Evolutionary conservation across 78 protist genomes (phyloP), one percentile per base, ranked within the genome.

Genomic region (Corallochytrium limacisporum): DNA sequence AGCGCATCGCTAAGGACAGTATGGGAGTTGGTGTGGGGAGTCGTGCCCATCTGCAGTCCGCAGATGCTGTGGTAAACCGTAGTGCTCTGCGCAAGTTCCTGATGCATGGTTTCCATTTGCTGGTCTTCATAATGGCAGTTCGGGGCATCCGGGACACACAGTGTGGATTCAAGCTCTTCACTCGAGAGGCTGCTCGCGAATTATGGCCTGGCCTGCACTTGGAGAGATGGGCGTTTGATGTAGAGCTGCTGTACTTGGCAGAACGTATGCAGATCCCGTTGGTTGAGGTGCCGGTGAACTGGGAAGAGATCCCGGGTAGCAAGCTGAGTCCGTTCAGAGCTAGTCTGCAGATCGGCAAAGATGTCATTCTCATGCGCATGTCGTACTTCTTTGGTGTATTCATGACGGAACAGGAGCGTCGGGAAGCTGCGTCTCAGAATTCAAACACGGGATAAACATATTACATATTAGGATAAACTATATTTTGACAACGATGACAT

Each of bases 141-240:
- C 33, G 18, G 22, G 75, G 50, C 33, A 38, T 81, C 38, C 62
- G 48, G 9, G 86, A 81, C 62, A 81, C 81, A 18, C 81, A 79
- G 60, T 81, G 86, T 50, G 86, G 86, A 4, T 81, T 74, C 68
- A 81, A 81, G 67, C 60, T 81, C n/a, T 73, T 81, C 60, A 56
- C 79, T 7, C 60, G 75, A 32, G 1, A 4, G 6, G 26, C 72
- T 20, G 78, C 79, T 2, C 70, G 36, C 4, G 54, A 7, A 2
- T 4, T 54, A 49, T 57, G 42, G 38, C 68, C 65, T 20, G 9
- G 24, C 18, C 29, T 37, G 46, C 79, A 73, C 36, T 26, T 73
- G 24, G 66, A 73, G 37, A 50, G 79, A 5, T 73, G 79, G 79
- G 38, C 72, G 31, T 73, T 73, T 55, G 79, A 73, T 48, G 36